Percentiles rank a stretch among this genome's conserved stretches.
phyloP scores from a whole-genome alignment of 345 rosid genomes.

The Raphanus raphanistrum region DNA sequence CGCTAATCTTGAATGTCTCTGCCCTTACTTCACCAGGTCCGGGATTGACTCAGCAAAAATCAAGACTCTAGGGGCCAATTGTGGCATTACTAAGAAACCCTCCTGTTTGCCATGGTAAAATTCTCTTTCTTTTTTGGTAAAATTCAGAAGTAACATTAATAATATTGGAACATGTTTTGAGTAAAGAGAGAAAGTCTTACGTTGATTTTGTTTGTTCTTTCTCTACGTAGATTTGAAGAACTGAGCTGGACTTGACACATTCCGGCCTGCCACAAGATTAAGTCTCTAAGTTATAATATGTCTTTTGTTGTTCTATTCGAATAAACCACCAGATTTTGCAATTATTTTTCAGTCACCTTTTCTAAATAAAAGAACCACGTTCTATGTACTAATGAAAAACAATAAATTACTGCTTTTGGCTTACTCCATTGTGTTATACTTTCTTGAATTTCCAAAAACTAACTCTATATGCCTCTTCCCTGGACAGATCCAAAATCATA shows the following conservation, averaged over 20 bases:
- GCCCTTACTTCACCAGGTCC: conserved; percentile 8
- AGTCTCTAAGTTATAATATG: conserved; percentile 1
- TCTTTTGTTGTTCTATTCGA: background rate
- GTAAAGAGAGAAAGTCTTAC: conserved; percentile 11
- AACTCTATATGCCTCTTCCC: background rate
- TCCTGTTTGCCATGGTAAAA: background rate
- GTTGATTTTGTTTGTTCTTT: conserved; percentile 7
- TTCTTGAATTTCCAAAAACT: conserved; percentile 14
- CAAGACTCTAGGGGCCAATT: conserved; percentile 43
- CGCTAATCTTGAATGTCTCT: conserved; percentile 50
- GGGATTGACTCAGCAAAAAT: conserved; percentile 43
- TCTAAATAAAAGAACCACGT: background rate
- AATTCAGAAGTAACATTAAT: background rate
- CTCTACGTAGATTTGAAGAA: conserved; percentile 21
- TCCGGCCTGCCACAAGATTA: background rate
- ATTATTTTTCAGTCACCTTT: background rate
- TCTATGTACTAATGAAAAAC: background rate
- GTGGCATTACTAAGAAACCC: conserved; percentile 22
- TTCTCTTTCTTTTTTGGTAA: background rate
- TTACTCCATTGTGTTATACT: background rate
- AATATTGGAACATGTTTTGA: background rate
- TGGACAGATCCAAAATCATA: background rate
- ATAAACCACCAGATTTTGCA: background rate
- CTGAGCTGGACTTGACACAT: conserved; percentile 3
- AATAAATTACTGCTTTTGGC: background rate